Percentiles rank a stretch among this genome's conserved stretches.
phyloP scores from a whole-genome alignment of 2,329 filamentous ascomycete genomes.

The Diaporthe helianthi region DNA sequence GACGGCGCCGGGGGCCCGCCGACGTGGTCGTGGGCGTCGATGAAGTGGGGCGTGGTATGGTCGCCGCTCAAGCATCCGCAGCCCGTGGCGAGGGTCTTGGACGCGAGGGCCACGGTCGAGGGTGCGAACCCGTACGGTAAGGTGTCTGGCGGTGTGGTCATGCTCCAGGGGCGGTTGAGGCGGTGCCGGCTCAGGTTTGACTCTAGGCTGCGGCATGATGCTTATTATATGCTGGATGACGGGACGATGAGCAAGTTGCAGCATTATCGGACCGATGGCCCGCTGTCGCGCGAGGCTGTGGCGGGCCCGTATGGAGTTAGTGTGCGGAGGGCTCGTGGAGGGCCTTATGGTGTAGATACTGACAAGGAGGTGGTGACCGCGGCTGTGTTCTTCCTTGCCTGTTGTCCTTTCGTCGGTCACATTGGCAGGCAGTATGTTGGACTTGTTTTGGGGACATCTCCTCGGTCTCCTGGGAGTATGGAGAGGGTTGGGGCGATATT shows the following conservation, averaged over 20 bases:
- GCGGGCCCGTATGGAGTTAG: background rate
- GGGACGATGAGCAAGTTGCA: background rate
- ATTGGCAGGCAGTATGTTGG: constrained; percentile 3
- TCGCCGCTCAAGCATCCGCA: background rate
- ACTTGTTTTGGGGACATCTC: background rate
- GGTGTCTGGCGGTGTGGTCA: background rate
- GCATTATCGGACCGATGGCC: constrained; percentile 18
- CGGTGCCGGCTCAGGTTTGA: constrained; percentile 5
- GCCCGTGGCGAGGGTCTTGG: background rate
- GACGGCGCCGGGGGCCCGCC: background rate
- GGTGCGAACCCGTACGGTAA: constrained; percentile 2
- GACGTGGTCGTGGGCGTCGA: constrained; percentile 17
- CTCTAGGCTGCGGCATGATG: background rate
- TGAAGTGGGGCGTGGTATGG: constrained; percentile 10
- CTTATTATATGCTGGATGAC: background rate
- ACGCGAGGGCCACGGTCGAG: background rate
- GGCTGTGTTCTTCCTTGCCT: constrained; percentile 1
- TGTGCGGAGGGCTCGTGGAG: background rate
- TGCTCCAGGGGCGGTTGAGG: background rate
- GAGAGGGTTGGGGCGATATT: constrained; percentile 1
- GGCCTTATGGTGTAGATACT: background rate
- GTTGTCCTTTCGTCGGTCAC: background rate
- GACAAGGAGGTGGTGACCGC: background rate
- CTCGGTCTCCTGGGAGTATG: background rate
- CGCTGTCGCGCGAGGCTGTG: constrained; percentile 1